Evolutionary conservation across 2,329 filamentous ascomycete species (phyloP).

Genomic region (Colletotrichum shisoi): DNA sequence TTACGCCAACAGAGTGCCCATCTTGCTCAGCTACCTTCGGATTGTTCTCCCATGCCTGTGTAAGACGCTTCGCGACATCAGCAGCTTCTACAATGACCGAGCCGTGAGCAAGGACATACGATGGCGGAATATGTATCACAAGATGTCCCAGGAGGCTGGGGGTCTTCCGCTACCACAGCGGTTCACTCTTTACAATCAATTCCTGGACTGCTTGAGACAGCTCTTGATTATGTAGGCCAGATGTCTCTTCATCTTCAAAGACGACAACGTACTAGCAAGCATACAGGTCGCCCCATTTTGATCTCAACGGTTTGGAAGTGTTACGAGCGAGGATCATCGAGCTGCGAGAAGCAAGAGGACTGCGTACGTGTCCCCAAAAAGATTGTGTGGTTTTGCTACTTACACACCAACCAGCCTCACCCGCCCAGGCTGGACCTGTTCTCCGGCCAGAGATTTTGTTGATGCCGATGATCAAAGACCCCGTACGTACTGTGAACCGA

Average conservation of each 20-base stretch:
- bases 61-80: constrained; percentile 63
- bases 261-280: not conserved
- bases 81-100: constrained; percentile 59
- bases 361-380: constrained; percentile 57
- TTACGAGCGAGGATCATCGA: constrained; percentile 59
- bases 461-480: constrained; percentile 42
- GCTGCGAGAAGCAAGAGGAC: constrained; percentile 61
- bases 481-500: constrained; percentile 27
- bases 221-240: constrained; percentile 59
- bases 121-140: constrained; percentile 67
- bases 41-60: constrained; percentile 64
- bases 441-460: constrained; percentile 48
- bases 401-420: constrained; percentile 45
- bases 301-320: constrained; percentile 62
- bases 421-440: constrained; percentile 48
- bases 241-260: not conserved
- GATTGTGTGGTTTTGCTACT: not conserved
- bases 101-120: constrained; percentile 57
- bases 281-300: constrained; percentile 61
- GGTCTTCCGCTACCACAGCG: constrained; percentile 61
- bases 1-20: constrained; percentile 58
- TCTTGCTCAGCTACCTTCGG: constrained; percentile 64
- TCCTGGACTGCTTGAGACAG: constrained; percentile 58
- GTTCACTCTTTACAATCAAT: constrained; percentile 65
- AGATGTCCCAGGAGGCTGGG: constrained; percentile 61